These are phyloP conservation scores for Gamsiella multidivaricata DNA, from an alignment of 192 early-diverging fungal genomes.

Conservation along the genomic window DNA sequence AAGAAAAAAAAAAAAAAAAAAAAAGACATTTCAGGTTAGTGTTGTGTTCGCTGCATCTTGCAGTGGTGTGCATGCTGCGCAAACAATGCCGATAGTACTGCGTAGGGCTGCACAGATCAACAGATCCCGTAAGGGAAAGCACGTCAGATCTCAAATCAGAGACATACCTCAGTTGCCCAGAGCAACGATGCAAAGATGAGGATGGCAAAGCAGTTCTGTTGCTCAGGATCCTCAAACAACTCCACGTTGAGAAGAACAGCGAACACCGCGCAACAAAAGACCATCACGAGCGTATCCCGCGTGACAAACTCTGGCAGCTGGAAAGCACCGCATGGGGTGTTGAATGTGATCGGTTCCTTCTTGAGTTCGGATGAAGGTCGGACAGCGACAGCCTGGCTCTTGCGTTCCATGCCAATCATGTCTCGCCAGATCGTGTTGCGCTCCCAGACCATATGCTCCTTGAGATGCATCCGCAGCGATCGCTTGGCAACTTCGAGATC, in stretches of 20 bases:
- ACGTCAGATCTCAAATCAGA: background rate
- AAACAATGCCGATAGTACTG: too few species aligned
- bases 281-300: slow-evolving; percentile 52
- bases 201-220: slow-evolving; percentile 92
- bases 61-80: too few species aligned
- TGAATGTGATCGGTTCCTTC: slow-evolving; percentile 32
- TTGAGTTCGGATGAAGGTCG: slow-evolving; percentile 31
- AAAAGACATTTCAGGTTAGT: background rate
- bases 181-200: slow-evolving; percentile 89
- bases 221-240: slow-evolving; percentile 77
- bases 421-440: slow-evolving; percentile 98
- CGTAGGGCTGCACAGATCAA: too few species aligned
- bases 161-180: slow-evolving; percentile 90
- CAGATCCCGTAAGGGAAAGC: background rate
- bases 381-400: slow-evolving; percentile 78
- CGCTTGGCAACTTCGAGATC: slow-evolving; percentile 72
- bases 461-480: slow-evolving; percentile 83
- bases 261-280: slow-evolving; percentile 70
- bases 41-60: too few species aligned
- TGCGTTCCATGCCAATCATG: slow-evolving; percentile 92
- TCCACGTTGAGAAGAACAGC: slow-evolving; percentile 63
- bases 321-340: slow-evolving; percentile 64
- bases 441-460: slow-evolving; percentile 95
- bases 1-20: background rate
- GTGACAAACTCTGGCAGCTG: slow-evolving; percentile 60